A percentile compares a stretch with the other conserved stretches of the same genome.
These are phyloP conservation scores for Durotheca rogersii DNA, from an alignment of 495 filamentous ascomycete species.

Conservation along the genomic window DNA sequence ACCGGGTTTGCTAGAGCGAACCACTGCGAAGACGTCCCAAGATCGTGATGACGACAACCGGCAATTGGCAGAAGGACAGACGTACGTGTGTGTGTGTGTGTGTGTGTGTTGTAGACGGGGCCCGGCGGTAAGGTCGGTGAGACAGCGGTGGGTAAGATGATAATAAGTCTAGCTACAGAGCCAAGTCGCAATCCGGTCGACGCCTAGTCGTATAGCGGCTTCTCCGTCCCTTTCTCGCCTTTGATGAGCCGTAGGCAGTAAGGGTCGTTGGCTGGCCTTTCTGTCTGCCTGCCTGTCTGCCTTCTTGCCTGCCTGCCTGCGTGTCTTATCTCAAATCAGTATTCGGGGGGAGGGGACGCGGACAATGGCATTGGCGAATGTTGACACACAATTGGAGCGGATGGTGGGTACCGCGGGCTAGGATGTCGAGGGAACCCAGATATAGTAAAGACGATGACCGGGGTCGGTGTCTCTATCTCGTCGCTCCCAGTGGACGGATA, in stretches of 20 bases:
- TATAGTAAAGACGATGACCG: not conserved
- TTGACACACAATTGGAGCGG: constrained; percentile 22
- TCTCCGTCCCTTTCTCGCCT: not conserved
- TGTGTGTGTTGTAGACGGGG: not conserved
- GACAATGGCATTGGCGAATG: constrained; percentile 12
- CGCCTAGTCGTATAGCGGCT: constrained; percentile 6
- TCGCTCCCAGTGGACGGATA: constrained; percentile 21
- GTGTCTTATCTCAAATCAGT: constrained; percentile 12
- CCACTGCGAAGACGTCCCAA: not conserved
- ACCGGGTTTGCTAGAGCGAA: constrained; percentile 3
- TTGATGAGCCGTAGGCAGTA: too few species aligned
- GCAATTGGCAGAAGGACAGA: too few species aligned
- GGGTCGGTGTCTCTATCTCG: not conserved
- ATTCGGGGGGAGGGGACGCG: too few species aligned
- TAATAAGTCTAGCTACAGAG: constrained; percentile 7
- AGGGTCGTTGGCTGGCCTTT: too few species aligned
- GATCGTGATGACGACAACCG: too few species aligned
- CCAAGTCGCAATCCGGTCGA: constrained; percentile 9
- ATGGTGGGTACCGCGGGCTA: constrained; percentile 21
- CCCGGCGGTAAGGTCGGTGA: not conserved
- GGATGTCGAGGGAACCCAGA: constrained; percentile 14
- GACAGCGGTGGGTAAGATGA: not conserved
- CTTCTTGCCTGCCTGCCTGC: not conserved
- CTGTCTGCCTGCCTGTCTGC: not conserved
- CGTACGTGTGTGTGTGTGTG: constrained; percentile 1